Conservation (phyloP, 2,329 filamentous ascomycete species). For the Pyrenophora teres region DNA sequence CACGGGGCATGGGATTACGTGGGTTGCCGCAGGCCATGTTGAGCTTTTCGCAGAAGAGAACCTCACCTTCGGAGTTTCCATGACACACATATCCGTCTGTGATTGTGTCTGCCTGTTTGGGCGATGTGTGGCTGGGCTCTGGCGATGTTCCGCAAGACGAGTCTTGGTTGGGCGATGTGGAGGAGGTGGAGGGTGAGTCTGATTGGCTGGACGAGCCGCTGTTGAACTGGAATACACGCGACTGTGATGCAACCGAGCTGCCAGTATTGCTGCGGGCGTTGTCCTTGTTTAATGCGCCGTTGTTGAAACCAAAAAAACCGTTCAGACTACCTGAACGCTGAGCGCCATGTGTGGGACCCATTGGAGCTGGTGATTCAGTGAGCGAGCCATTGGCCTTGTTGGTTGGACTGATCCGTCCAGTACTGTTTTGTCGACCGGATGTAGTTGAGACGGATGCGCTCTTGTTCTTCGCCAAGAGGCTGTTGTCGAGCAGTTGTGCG, state of each 20-base stretch:
- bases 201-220: slow-evolving; percentile 53
- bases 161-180: slow-evolving; percentile 56
- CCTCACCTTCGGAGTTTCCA: slow-evolving; percentile 56
- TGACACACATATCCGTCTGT: slow-evolving; percentile 53
- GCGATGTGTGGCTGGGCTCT: slow-evolving; percentile 75
- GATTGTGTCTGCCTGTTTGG: slow-evolving; percentile 65
- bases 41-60: slow-evolving; percentile 61
- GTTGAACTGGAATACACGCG: slow-evolving; percentile 58
- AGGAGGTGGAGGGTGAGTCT: slow-evolving; percentile 58
- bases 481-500: slow-evolving; percentile 58
- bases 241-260: slow-evolving; percentile 48
- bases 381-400: slow-evolving; percentile 32
- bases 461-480: slow-evolving; percentile 46
- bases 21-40: slow-evolving; percentile 61
- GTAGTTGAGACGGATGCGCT: slow-evolving; percentile 24
- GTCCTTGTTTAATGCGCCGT: slow-evolving; percentile 12
- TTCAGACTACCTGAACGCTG: slow-evolving; percentile 43
- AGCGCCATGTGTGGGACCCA: slow-evolving; percentile 42
- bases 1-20: slow-evolving; percentile 58
- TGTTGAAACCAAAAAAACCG: slow-evolving; percentile 31
- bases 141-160: slow-evolving; percentile 76
- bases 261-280: slow-evolving; percentile 47
- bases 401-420: slow-evolving; percentile 44
- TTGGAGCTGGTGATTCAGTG: slow-evolving; percentile 34
- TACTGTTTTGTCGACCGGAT: slow-evolving; percentile 42